Evolutionary conservation across 106 monocot genomes (phyloP).

Genomic region (Posidonia australis): DNA sequence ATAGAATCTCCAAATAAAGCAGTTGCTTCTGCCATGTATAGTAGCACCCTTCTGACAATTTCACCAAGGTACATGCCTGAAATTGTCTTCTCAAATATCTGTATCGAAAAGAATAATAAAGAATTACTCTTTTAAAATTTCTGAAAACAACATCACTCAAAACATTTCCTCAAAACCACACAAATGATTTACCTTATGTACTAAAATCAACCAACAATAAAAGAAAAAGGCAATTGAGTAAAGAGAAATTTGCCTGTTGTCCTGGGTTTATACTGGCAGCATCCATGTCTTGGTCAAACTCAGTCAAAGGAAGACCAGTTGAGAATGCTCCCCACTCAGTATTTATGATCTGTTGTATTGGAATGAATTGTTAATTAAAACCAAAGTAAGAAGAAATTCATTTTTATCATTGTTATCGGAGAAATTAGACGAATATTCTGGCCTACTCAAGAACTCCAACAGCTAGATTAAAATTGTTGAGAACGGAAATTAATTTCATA

Average conservation of each 20-base stretch:
- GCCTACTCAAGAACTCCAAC: neutral
- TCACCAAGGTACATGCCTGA: conserved; percentile 75
- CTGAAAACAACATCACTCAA: no score
- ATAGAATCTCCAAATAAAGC: conserved; percentile 36
- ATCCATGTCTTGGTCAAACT: conserved; percentile 56
- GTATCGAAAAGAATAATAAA: no score
- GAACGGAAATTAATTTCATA: neutral
- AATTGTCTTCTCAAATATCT: conserved; percentile 68
- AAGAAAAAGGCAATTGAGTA: neutral
- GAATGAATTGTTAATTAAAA: neutral
- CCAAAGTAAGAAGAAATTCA: neutral
- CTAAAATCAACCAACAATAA: neutral
- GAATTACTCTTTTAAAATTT: no score
- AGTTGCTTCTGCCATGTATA: conserved; percentile 29
- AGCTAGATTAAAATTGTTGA: neutral
- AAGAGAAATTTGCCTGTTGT: conserved; percentile 37
- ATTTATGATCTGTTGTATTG: conserved; percentile 39
- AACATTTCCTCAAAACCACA: no score
- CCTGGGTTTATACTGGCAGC: conserved; percentile 56
- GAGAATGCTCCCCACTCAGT: conserved; percentile 69
- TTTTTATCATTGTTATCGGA: no score
- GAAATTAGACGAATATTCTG: neutral
- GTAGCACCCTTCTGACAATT: conserved; percentile 47
- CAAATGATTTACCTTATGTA: no score
- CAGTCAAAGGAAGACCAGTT: conserved; percentile 43